Base-by-base conservation (phyloP, 2,329 filamentous ascomycete species). In the Exophiala sp. region DNA sequence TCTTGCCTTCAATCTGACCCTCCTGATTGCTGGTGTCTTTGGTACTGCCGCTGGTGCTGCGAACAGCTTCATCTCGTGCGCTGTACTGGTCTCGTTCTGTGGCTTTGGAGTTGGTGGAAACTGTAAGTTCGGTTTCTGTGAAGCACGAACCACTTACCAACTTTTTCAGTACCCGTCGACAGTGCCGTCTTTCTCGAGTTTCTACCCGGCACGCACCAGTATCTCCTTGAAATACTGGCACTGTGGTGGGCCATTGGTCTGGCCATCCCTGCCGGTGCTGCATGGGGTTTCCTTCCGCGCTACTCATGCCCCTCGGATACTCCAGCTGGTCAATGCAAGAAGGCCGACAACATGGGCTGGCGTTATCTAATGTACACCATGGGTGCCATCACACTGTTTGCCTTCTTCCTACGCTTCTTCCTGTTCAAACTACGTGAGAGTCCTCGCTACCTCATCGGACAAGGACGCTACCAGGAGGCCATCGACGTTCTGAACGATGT, bases 361-460 rank as follows among this genome's bases (percentile, higher is more conserved):
- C 75, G 87, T 24, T 91, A 88, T 65, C 87, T 88, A 69, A 67
- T 76, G 71, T 71, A 86, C 47, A 83, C 85, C 1, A 83, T 91
- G 16, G 90, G 89, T 43, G 73, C 86, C 33, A 71, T 83, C 44
- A 94, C 89, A 0, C 83, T 94, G 58, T 68, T 76, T 71, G 90
- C 94, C 86, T 95, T 91, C 65, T 69, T 87, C 46, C 73, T 84
- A 57, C 88, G 90, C 14, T 91, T 90, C 75, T 91, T 90, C 75
- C 66, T 91, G 56, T 95, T 95, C 71, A 82, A 86, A 56, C 79
- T 95, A 10, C 89, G 88, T 66, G 90, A 95, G 67, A 94, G 89
- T 5, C 90, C 90, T 42, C 94, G 94, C 68, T 95, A 85, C 65
- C 76, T 95, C 20, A 80, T 95, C 8, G 87, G 85, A 16, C 79